Evolutionary conservation across 306 rosid genomes (phyloP).

Genomic region (Hylodesmum podocarpum): DNA sequence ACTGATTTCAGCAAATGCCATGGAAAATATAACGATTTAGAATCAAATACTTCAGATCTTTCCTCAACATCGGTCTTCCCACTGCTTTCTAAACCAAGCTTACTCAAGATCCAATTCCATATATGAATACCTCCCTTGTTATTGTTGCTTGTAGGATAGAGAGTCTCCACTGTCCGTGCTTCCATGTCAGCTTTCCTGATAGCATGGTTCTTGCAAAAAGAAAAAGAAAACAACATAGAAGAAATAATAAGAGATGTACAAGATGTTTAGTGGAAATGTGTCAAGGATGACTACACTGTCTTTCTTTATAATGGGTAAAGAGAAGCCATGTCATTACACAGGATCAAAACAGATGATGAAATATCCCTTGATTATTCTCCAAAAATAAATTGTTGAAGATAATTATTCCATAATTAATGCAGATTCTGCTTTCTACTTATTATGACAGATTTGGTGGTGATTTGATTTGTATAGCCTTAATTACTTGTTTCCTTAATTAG

Average conservation of each 20-base stretch:
- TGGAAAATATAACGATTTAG: conserved; percentile 62
- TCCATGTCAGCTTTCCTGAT: conserved; percentile 86
- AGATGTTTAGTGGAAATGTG: too few species aligned
- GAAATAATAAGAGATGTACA: conserved; percentile 33
- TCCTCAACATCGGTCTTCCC: conserved; percentile 38
- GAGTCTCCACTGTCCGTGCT: conserved; percentile 64
- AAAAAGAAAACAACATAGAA: conserved; percentile 39
- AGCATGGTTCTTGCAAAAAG: conserved; percentile 96
- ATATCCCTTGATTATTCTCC: too few species aligned
- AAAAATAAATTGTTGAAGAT: too few species aligned
- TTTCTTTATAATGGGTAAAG: too few species aligned
- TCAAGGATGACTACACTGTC: too few species aligned
- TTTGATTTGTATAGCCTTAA: too few species aligned
- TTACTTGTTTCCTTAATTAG: too few species aligned
- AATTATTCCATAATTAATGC: too few species aligned
- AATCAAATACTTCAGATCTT: conserved; percentile 53
- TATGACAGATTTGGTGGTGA: too few species aligned
- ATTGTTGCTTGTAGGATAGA: conserved; percentile 53
- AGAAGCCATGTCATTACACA: too few species aligned
- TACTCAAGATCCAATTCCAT: conserved; percentile 69
- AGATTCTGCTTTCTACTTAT: too few species aligned
- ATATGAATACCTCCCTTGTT: conserved; percentile 42
- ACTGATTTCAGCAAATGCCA: conserved; percentile 80
- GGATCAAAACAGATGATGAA: too few species aligned
- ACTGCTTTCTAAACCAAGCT: conserved; percentile 58